These are phyloP conservation scores for Beauveria asiatica DNA, from an alignment of 2,329 filamentous ascomycete genomes.

Conservation along the genomic window DNA sequence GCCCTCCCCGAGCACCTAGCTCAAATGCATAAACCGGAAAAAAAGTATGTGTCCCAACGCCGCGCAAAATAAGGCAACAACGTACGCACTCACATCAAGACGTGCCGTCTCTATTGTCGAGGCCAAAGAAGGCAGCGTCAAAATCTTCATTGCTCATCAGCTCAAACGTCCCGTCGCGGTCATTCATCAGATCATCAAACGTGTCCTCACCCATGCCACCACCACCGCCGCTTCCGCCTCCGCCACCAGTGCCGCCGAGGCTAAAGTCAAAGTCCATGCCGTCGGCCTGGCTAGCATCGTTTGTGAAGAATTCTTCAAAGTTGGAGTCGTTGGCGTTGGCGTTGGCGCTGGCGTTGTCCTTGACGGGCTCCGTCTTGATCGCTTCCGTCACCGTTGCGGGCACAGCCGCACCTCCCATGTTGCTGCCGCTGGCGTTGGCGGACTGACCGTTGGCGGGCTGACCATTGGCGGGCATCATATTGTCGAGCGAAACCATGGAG, in stretches of 20 bases:
- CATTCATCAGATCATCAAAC: constrained; percentile 43
- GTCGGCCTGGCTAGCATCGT: constrained; percentile 31
- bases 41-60: neutral
- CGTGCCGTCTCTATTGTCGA: constrained; percentile 19
- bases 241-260: constrained; percentile 15
- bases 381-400: constrained; percentile 10
- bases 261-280: constrained; percentile 33
- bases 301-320: constrained; percentile 40
- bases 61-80: neutral
- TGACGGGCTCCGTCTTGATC: constrained; percentile 19
- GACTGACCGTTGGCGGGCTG: constrained; percentile 13
- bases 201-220: constrained; percentile 27
- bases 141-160: constrained; percentile 37
- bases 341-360: constrained; percentile 20
- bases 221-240: constrained; percentile 17
- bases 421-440: constrained; percentile 11
- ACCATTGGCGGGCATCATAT: constrained; percentile 20
- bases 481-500: constrained; percentile 22
- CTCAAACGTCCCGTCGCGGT: constrained; percentile 33
- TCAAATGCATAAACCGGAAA: neutral
- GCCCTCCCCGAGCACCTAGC: neutral
- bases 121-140: constrained; percentile 38
- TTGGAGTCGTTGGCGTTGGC: constrained; percentile 12
- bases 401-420: constrained; percentile 9
- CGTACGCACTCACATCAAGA: constrained; percentile 8